Conservation (phyloP, 768 basidiomycete genomes). For the Wakefieldia striispora region DNA sequence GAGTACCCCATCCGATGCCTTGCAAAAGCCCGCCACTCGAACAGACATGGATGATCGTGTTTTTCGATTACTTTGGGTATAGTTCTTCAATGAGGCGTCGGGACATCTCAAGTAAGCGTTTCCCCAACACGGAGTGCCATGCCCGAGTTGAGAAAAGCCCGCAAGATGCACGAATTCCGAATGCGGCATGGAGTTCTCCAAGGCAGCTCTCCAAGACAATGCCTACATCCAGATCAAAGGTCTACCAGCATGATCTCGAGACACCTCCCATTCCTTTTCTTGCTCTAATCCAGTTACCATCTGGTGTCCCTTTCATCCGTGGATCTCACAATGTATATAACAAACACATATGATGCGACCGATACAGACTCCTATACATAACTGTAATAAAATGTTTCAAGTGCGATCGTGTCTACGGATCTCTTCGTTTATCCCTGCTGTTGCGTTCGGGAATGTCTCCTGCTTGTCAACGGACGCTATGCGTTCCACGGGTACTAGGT, state of each 20-base stretch:
- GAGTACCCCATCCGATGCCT: conserved; percentile 6
- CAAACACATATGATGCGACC: conserved; percentile 22
- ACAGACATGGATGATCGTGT: conserved; percentile 1
- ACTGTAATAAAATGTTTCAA: conserved; percentile 16
- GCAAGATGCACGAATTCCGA: conserved; percentile 38
- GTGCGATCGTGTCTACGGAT: conserved; percentile 36
- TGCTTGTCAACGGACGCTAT: conserved; percentile 57
- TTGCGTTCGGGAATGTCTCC: conserved; percentile 63
- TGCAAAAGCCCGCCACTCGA: not conserved
- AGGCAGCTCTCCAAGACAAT: conserved; percentile 38
- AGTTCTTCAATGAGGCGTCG: conserved; percentile 41
- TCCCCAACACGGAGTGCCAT: conserved; percentile 2
- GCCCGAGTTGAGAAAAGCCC: conserved; percentile 11
- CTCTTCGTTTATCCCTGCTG: conserved; percentile 67
- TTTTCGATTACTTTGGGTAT: not conserved
- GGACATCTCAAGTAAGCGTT: conserved; percentile 36
- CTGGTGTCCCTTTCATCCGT: conserved; percentile 18
- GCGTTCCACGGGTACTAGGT: conserved; percentile 59
- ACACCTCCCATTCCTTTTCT: not conserved
- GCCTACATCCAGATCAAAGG: conserved; percentile 41
- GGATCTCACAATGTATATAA: conserved; percentile 31
- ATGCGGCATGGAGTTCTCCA: conserved; percentile 41
- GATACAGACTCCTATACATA: conserved; percentile 18
- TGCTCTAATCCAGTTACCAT: conserved; percentile 15
- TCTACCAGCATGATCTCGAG: conserved; percentile 30